Evolutionary conservation across 2,329 filamentous ascomycete species (phyloP), one percentile per base, ranked within the genome.

Genomic region (Stagonosporopsis chrysanthemi): DNA sequence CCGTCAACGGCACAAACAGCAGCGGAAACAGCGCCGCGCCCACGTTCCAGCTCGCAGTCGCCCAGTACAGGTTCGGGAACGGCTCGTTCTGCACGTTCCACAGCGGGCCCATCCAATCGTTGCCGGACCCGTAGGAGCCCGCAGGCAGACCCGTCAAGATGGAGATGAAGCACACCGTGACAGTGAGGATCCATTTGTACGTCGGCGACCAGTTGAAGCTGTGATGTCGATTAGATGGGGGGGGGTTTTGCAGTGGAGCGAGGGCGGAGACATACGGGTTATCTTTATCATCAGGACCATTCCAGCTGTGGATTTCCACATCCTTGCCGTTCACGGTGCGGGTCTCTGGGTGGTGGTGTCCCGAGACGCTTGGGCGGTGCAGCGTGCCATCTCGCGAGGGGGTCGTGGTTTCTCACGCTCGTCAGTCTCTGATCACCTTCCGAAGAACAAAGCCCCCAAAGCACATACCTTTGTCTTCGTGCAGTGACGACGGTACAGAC

Each of bases 131-230:
- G 49, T 79, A 80, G 0, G 76, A 76, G 11, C 77, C 78, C 11
- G 77, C 77, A 0, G 77, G 77, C 1, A 80, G 63, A 28, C 77
- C 76, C 0, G 77, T 79, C 5, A 79, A 55, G 45, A 80, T 77
- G 3, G 77, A 79, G 14, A 79, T 77, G 57, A 79, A 78, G 52
- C 78, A 79, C 1, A 78, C 66, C 0, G 77, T 79, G 11, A 79
- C 56, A 3, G 77, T 79, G 24, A 79, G 54, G 12, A 75, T 40
- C 76, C 76, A 79, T 70, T 79, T 79, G 55, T 78, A 77, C 6
- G 53, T 67, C 1, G 60, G 58, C 23, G 74, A 75, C 77, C 77
- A 79, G 33, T 79, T 79, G 69, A 79, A 78, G 11, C 75, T 77
- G 39, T 24, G 11, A 35, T 2, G 28, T 17, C 42, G 29, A 19